A percentile compares a stretch with the other conserved stretches of the same genome.
Evolutionary conservation across 257 asterid genomes (phyloP).

Genomic region (Jaltomata sinuosa): DNA sequence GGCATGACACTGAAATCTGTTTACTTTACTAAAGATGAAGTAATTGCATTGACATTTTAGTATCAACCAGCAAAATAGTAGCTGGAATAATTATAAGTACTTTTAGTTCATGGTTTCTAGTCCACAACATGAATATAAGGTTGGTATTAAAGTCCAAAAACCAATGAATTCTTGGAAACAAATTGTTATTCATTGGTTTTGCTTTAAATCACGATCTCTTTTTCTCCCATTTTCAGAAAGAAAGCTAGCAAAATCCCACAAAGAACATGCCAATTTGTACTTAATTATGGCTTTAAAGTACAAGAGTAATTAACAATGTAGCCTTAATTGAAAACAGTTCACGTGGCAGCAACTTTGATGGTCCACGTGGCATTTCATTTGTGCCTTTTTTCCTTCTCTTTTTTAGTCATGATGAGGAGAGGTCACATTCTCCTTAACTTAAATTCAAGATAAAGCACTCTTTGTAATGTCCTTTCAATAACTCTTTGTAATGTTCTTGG

Average conservation of each 20-base stretch:
- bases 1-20: neutral
- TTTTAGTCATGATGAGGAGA: neutral
- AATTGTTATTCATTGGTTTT: neutral
- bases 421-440: neutral
- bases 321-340: neutral
- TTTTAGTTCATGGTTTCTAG: neutral
- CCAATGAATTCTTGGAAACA: neutral
- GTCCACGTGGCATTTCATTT: neutral
- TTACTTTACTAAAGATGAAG: neutral
- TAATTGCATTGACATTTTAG: neutral
- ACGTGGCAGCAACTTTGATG: neutral
- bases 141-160: neutral
- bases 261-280: neutral
- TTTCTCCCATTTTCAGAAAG: neutral
- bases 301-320: neutral
- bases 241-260: neutral
- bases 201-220: neutral
- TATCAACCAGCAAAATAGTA: neutral
- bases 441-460: neutral
- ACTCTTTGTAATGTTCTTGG: neutral
- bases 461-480: neutral
- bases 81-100: neutral
- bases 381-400: neutral
- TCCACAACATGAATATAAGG: neutral
- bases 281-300: neutral